Evolutionary conservation across 257 asterid genomes (phyloP).

Genomic region (Solanum chiquidenum): DNA sequence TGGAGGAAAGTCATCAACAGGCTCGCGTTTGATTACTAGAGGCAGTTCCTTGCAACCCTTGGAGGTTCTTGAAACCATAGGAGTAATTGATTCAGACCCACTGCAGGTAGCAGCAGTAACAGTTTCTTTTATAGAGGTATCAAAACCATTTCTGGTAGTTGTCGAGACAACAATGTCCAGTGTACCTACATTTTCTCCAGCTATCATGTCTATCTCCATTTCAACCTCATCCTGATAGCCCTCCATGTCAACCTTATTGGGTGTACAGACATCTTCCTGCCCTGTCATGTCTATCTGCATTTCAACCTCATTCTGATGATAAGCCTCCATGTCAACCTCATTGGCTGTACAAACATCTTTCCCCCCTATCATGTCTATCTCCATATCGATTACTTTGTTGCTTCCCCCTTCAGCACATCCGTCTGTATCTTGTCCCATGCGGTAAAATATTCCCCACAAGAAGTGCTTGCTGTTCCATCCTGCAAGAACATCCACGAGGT

Average conservation of each 20-base stretch:
- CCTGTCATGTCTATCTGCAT: conserved; percentile 55
- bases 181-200: conserved; percentile 32
- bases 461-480: conserved; percentile 43
- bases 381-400: conserved; percentile 35
- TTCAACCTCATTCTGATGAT: conserved; percentile 11
- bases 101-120: neutral
- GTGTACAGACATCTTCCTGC: conserved; percentile 18
- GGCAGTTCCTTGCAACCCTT: neutral
- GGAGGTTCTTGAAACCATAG: neutral
- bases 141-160: neutral
- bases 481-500: conserved; percentile 11
- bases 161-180: conserved; percentile 16
- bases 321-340: neutral
- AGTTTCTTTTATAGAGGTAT: neutral
- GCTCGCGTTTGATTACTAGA: neutral
- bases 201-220: conserved; percentile 53
- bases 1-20: conserved; percentile 14
- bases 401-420: neutral
- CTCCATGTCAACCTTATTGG: conserved; percentile 14
- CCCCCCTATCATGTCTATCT: conserved; percentile 47
- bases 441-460: conserved; percentile 63
- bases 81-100: neutral
- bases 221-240: conserved; percentile 11
- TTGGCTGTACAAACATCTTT: conserved; percentile 23
- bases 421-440: neutral